A percentile compares a stretch with the other conserved stretches of the same genome.
Evolutionary conservation across 116 monocot species (phyloP).

Genomic region (Trichopus zeylanicus): DNA sequence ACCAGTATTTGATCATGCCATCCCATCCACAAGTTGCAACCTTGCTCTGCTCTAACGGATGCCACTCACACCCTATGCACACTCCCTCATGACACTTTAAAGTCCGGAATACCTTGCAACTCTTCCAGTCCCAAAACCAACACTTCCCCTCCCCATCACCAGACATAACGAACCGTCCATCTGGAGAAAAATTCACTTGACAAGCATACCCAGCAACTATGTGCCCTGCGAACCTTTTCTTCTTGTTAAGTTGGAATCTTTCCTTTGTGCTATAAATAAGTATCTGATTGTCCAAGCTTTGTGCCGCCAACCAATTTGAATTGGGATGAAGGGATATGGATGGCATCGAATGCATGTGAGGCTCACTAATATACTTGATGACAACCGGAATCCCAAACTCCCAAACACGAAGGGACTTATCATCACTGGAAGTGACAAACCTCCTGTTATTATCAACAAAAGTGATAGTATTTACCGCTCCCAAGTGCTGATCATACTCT

Average conservation of each 20-base stretch:
- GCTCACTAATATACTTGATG: slow-evolving; percentile 98
- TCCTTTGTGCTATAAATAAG: slow-evolving; percentile 96
- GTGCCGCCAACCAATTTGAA: slow-evolving; percentile 90
- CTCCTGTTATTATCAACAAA: slow-evolving; percentile 97
- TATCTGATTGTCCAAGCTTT: slow-evolving; percentile 97
- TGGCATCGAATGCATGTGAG: slow-evolving; percentile 99
- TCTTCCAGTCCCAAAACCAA: slow-evolving; percentile 99
- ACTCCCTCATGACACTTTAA: slow-evolving; percentile 84
- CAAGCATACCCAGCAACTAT: slow-evolving; percentile 94
- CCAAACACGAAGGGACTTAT: slow-evolving; percentile 96
- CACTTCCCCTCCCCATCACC: slow-evolving; percentile 96
- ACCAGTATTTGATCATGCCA: slow-evolving; percentile 97
- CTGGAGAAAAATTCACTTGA: slow-evolving; percentile 95
- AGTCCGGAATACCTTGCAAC: slow-evolving; percentile 86
- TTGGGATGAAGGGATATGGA: slow-evolving; percentile 91
- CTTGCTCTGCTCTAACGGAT: slow-evolving; percentile 94
- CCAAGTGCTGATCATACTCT: slow-evolving; percentile 97
- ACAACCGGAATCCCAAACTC: slow-evolving; percentile 98
- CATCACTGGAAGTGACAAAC: slow-evolving; percentile 97
- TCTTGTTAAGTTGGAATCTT: slow-evolving; percentile 98
- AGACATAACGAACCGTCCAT: slow-evolving; percentile 94
- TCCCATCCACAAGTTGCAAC: slow-evolving; percentile 99
- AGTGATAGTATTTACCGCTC: slow-evolving; percentile 97
- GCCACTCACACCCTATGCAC: slow-evolving; percentile 95
- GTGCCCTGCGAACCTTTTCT: slow-evolving; percentile 97